Conservation (phyloP, 1,139 yeast genomes). For the Blastobotrys malaysiensis region DNA sequence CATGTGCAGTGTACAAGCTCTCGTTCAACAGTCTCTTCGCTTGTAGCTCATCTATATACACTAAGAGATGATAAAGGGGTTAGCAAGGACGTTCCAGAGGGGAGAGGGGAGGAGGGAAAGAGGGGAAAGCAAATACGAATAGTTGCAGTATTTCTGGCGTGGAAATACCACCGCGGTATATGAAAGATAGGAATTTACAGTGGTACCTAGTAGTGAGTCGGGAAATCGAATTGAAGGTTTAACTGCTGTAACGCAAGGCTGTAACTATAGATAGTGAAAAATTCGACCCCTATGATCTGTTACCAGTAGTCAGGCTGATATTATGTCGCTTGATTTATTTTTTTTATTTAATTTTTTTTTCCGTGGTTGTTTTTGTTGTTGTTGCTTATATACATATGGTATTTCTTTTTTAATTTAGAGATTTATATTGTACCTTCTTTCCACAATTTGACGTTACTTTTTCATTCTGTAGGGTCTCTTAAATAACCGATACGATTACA, state of each 20-base stretch:
- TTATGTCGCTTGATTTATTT: neutral
- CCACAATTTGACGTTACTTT: neutral
- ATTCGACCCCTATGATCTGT: neutral
- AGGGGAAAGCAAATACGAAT: neutral
- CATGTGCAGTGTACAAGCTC: too few species aligned
- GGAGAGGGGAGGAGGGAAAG: neutral
- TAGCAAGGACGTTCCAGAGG: neutral
- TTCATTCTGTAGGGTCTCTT: neutral
- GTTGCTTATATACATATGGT: too few species aligned
- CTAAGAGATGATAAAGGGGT: neutral
- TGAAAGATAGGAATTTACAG: neutral
- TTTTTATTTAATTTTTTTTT: neutral
- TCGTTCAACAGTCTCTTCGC: too few species aligned
- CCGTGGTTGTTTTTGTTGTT: too few species aligned
- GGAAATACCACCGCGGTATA: too few species aligned
- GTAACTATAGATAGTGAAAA: neutral
- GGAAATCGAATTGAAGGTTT: neutral
- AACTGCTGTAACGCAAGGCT: neutral
- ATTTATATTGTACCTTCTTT: neutral
- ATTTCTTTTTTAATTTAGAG: slow-evolving; percentile 1
- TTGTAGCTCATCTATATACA: too few species aligned
- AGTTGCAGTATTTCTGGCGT: neutral
- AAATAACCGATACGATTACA: neutral
- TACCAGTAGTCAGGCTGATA: neutral
- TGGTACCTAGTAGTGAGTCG: neutral